Evolutionary conservation across 768 basidiomycete species (phyloP), one percentile per base, ranked within the genome.

Genomic region (Rhizopogon rudus): DNA sequence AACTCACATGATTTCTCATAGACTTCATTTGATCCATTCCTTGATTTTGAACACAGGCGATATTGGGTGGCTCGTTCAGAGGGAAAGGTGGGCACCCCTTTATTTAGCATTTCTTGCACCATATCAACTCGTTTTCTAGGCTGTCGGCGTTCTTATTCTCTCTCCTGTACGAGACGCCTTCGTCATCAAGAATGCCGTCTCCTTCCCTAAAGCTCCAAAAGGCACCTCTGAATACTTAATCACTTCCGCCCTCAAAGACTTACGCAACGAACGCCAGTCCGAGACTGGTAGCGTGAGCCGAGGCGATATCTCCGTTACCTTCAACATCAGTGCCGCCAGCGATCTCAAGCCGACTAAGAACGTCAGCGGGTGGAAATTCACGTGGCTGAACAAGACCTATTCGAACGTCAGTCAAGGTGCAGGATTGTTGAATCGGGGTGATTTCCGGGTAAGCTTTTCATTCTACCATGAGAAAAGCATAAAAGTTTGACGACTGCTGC

Each of bases 151-250:
- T 40, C 73, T 82, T 57, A 77, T 83, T 49, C 71, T 83, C 17
- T 76, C 81, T 4, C 76, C 75, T 0, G 75, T 79, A 14, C 69
- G 73, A 28, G 67, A 71, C 20, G 67, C 76, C 41, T 82, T 79
- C 67, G 76, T 77, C 54, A 80, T 83, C 62, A 83, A 84, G 65
- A 82, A 83, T 58, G 75, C 77, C 2, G 68, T 76, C 16, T 76
- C 78, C 22, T 83, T 84, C 65, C 81, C 81, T 6, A 62, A 71
- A 28, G 77, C 82, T 0, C 79, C 80, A 0, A 76, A 76, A 54
- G 82, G 81, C 20, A 81, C 79, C 0, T 81, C 81, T 2, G 81
- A 84, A 55, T 65, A 66, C 13, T 72, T 82, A 55, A 81, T 84
- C 50, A 73, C 75, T 59, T 71, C 71, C 5, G 76, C 76, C 0